Evolutionary conservation across 495 filamentous ascomycete species (phyloP), one percentile per base, ranked within the genome.

Genomic region (Opeltia flavorubescens): DNA sequence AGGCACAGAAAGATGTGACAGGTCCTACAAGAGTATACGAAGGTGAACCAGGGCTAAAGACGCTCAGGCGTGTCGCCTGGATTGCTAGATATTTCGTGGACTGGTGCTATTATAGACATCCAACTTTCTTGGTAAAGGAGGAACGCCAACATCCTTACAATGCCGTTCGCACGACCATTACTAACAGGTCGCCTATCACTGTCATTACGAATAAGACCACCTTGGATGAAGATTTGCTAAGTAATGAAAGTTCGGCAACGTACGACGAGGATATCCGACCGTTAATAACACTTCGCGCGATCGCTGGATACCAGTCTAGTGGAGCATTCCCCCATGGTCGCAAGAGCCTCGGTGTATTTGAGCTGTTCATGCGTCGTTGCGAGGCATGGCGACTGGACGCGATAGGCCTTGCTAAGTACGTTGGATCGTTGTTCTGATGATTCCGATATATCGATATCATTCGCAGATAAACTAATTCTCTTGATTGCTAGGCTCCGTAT

Each of bases 381-480:
- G 63, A 60, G 18, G 60, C 59, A 5, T 65, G 61, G 56, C 52
- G 48, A 31, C 30, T 65, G 9, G 52, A 65, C 41, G 48, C 45
- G 6, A 17, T 35, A n/a, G 54, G 54, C 0, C n/a, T n/a, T n/a
- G 15, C 9, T 33, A 9, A 9, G 9, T 33, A 9, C 15, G 8
- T 9, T 8, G 30, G 15, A 15, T 33, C 30, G 30, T 33, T 15
- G 30, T 15, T 33, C 8, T 33, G 30, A 9, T 33, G 15, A 8
- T 13, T 9, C 18, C 9, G 8, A 12, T 9, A 11, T 20, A 8
- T 11, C 8, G 38, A 9, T 20, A 11, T 20, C 8, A 8, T 8
- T 11, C 18, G 8, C 2, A 3, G 9, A 43, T 23, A 15, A 4
- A 1, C 30, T 1, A 49, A 23, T 50, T n/a, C 11, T 18, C 27